A percentile compares a stretch with the other conserved stretches of the same genome.
Conservation (phyloP, 164 flowering plant species). For the Piper betle region DNA sequence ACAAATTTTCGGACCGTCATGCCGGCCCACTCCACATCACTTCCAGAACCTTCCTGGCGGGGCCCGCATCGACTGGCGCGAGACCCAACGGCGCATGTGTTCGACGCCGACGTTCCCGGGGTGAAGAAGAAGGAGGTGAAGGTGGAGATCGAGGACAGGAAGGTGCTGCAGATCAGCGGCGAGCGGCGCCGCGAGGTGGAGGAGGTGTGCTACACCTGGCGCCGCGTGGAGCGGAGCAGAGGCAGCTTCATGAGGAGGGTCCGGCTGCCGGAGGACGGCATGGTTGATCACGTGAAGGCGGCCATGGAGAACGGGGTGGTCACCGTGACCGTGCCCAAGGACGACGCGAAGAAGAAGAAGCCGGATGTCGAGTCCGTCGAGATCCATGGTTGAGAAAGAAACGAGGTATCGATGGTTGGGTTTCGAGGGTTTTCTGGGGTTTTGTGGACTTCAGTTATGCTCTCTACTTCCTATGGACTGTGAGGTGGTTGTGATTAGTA, state of each 20-base stretch:
- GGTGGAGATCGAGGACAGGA: conserved; percentile 1
- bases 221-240: neutral
- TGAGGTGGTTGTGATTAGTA: too few relatives aligned
- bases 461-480: too few relatives aligned
- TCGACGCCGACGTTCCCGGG: conserved; percentile 1
- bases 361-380: conserved; percentile 2
- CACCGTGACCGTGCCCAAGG: neutral
- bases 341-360: conserved; percentile 8
- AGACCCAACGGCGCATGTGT: conserved; percentile 1
- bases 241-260: neutral
- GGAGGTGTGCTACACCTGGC: neutral
- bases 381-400: neutral
- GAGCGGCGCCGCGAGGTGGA: neutral
- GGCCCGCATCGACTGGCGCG: conserved; percentile 19
- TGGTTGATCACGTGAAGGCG: neutral
- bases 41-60: too few relatives aligned
- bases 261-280: conserved; percentile 9
- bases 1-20: too few relatives aligned
- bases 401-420: neutral
- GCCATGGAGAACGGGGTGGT: neutral
- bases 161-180: neutral
- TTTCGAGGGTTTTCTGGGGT: too few relatives aligned
- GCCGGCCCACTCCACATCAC: too few relatives aligned
- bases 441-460: too few relatives aligned
- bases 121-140: conserved; percentile 1